phyloP scores from a whole-genome alignment of 345 rosid genomes.

The Lagerstroemia speciosa region DNA sequence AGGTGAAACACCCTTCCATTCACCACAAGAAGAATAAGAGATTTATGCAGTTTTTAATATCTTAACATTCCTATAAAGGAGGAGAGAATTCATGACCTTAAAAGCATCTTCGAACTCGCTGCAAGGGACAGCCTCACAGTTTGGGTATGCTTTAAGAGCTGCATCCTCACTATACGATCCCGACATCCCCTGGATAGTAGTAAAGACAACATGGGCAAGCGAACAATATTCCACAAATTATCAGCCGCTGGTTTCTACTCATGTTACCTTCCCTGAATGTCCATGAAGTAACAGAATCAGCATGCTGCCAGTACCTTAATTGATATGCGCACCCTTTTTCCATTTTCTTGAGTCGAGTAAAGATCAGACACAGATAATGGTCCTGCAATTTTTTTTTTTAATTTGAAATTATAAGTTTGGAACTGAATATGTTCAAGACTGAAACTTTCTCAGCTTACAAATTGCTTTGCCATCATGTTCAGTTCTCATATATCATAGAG shows the following conservation, averaged over 20 bases:
- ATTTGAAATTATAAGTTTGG: neutral
- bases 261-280: neutral
- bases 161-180: slow-evolving; percentile 56
- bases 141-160: slow-evolving; percentile 57
- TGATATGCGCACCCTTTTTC: slow-evolving; percentile 34
- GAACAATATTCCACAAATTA: neutral
- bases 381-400: slow-evolving; percentile 18
- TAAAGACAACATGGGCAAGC: neutral
- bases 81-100: slow-evolving; percentile 25
- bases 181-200: slow-evolving; percentile 32
- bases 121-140: slow-evolving; percentile 50
- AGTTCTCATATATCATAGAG: too few species aligned
- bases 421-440: neutral
- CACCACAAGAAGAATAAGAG: neutral
- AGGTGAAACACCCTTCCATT: neutral
- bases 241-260: neutral
- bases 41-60: neutral
- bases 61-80: neutral
- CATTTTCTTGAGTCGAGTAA: slow-evolving; percentile 21
- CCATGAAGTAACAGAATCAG: neutral
- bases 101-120: slow-evolving; percentile 49
- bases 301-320: slow-evolving; percentile 28
- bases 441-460: neutral
- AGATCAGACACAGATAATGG: slow-evolving; percentile 44
- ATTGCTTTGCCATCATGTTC: too few species aligned